These are phyloP conservation scores for Vigna nakashimae DNA, from an alignment of 306 rosid genomes.

Conservation along the genomic window DNA sequence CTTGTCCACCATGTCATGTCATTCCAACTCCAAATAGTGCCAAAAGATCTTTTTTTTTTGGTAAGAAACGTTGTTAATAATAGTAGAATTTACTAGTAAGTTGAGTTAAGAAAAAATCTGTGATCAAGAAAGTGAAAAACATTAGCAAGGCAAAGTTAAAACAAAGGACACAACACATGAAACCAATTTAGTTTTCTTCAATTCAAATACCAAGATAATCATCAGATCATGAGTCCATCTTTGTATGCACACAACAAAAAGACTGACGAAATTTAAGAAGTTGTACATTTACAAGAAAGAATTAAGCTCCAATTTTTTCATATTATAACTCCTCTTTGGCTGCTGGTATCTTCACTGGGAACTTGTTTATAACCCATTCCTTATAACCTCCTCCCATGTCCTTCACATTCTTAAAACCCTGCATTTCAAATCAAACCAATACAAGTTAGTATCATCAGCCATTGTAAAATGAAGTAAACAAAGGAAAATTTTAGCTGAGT, in stretches of 20 bases:
- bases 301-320: neutral
- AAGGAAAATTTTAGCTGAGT: neutral
- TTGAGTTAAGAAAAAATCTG: neutral
- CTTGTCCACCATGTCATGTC: neutral
- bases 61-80: neutral
- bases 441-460: slow-evolving; percentile 8
- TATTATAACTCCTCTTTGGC: slow-evolving; percentile 46
- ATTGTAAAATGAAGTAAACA: neutral
- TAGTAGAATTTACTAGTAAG: neutral
- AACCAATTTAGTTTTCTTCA: neutral
- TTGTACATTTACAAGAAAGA: neutral
- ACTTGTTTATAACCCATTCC: slow-evolving; percentile 68
- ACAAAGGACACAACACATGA: neutral
- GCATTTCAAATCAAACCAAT: slow-evolving; percentile 38
- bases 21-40: slow-evolving; percentile 3
- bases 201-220: neutral
- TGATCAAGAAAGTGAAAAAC: neutral
- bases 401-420: slow-evolving; percentile 76
- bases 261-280: slow-evolving; percentile 1
- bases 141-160: neutral
- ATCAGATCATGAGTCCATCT: neutral
- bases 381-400: slow-evolving; percentile 85
- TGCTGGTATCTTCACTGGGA: slow-evolving; percentile 48
- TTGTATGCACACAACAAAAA: neutral
- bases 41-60: neutral